A percentile compares a stretch with the other conserved stretches of the same genome.
Evolutionary conservation across 306 rosid species (phyloP).

Genomic region (Luffa aegyptiaca): DNA sequence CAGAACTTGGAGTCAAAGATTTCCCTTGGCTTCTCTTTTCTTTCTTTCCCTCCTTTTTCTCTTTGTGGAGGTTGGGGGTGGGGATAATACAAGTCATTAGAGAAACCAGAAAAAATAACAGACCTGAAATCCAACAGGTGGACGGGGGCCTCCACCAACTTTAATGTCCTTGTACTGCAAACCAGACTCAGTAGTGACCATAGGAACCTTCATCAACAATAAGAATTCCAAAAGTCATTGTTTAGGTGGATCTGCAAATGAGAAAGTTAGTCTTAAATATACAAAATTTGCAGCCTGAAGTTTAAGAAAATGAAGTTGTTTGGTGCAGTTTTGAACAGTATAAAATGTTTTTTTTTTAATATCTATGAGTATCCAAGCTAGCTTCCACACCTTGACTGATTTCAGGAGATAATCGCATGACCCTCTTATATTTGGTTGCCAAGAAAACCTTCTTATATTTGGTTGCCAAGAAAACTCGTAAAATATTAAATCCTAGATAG

Average conservation of each 20-base stretch:
- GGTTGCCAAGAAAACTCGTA: neutral
- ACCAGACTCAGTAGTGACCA: slow-evolving; percentile 84
- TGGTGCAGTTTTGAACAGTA: neutral
- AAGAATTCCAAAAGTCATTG: slow-evolving; percentile 11
- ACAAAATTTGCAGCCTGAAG: slow-evolving; percentile 1
- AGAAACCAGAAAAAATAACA: slow-evolving; percentile 18
- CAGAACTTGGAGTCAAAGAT: neutral
- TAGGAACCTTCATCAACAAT: slow-evolving; percentile 50
- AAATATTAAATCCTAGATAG: neutral
- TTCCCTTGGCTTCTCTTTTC: neutral
- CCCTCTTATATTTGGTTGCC: neutral
- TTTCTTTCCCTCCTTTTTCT: neutral
- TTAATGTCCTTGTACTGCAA: slow-evolving; percentile 85
- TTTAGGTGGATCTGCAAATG: slow-evolving; percentile 9
- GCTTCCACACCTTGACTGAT: neutral
- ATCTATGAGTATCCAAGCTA: neutral
- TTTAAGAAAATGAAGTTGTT: neutral
- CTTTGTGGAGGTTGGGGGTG: neutral
- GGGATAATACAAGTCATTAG: neutral
- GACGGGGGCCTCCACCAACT: slow-evolving; percentile 80
- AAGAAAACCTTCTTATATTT: neutral
- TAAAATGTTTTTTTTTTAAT: neutral
- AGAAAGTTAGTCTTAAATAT: neutral
- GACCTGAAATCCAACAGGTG: slow-evolving; percentile 96
- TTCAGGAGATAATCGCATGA: neutral